phyloP scores from a whole-genome alignment of 352 stramenopile genomes.

The Globisporangium okanoganense region DNA sequence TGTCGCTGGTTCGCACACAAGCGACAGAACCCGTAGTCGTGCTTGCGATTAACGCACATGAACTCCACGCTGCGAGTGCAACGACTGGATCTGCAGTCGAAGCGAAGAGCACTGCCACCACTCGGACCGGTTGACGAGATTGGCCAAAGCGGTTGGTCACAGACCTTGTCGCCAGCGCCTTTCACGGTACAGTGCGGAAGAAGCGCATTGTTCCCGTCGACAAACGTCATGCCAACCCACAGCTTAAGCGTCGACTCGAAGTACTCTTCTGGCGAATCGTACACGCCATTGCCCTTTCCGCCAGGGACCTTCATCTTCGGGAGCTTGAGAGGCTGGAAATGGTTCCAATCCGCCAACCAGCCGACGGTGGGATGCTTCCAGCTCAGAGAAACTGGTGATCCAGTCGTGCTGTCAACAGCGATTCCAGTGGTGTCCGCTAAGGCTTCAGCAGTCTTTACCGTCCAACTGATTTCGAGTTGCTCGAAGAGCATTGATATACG shows the following conservation, averaged over 20 bases:
- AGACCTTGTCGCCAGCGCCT: slow-evolving; percentile 41
- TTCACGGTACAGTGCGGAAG: slow-evolving; percentile 66
- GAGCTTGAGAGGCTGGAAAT: slow-evolving; percentile 67
- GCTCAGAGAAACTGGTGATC: slow-evolving; percentile 15
- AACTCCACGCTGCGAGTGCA: slow-evolving; percentile 52
- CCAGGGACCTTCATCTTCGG: slow-evolving; percentile 67
- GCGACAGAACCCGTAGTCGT: slow-evolving; percentile 59
- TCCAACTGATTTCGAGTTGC: slow-evolving; percentile 73
- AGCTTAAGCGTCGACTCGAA: slow-evolving; percentile 69
- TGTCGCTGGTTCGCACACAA: slow-evolving; percentile 48
- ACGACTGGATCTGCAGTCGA: slow-evolving; percentile 42
- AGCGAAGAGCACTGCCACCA: slow-evolving; percentile 15
- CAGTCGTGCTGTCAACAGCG: background rate
- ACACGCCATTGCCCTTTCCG: slow-evolving; percentile 48
- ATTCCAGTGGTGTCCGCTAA: background rate
- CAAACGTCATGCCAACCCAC: slow-evolving; percentile 87
- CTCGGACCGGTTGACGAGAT: slow-evolving; percentile 20
- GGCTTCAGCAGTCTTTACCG: slow-evolving; percentile 30
- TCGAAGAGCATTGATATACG: slow-evolving; percentile 46
- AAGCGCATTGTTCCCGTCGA: slow-evolving; percentile 81
- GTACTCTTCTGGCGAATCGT: slow-evolving; percentile 73
- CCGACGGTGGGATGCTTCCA: slow-evolving; percentile 68
- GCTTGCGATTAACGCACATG: slow-evolving; percentile 51
- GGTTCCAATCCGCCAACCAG: slow-evolving; percentile 64
- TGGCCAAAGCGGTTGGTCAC: slow-evolving; percentile 65